These are phyloP conservation scores for Nissolia schottii DNA, from an alignment of 306 rosid genomes.

Conservation along the genomic window DNA sequence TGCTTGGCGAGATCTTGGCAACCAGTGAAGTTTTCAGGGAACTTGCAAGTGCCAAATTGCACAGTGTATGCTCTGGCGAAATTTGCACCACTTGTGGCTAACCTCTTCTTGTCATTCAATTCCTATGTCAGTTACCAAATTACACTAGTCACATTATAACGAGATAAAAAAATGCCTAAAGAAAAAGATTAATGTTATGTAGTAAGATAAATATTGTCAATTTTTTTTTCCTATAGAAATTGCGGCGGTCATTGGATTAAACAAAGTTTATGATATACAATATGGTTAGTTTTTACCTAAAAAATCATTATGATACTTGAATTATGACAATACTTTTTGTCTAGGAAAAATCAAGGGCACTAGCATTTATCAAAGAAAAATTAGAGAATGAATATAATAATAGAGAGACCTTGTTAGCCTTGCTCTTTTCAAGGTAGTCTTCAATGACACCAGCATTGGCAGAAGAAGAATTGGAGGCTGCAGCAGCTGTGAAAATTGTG, in stretches of 20 bases:
- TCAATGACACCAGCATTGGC: constrained; percentile 87
- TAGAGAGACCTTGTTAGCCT: constrained; percentile 98
- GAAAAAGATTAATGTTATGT: too few species aligned
- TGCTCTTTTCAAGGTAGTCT: constrained; percentile 79
- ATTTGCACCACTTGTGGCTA: constrained; percentile 93
- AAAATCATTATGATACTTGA: too few species aligned
- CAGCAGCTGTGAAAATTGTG: constrained; percentile 51
- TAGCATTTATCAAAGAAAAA: too few species aligned
- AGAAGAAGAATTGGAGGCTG: constrained; percentile 22
- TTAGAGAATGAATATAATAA: too few species aligned
- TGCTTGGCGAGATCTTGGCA: constrained; percentile 99
- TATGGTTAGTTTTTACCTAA: too few species aligned
- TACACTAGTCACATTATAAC: not conserved
- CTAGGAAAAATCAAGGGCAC: too few species aligned
- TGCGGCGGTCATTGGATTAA: too few species aligned
- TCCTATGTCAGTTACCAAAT: constrained; percentile 40
- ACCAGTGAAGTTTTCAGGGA: constrained; percentile 99
- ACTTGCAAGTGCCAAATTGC: constrained; percentile 87
- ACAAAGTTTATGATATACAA: too few species aligned
- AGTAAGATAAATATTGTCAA: too few species aligned
- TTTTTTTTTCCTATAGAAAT: too few species aligned
- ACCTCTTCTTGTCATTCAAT: constrained; percentile 91
- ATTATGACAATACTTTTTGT: too few species aligned
- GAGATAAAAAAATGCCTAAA: too few species aligned
- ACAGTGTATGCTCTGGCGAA: constrained; percentile 96